These are phyloP conservation scores for Tetraselmis striata DNA, from an alignment of 139 green algal genomes.

Conservation along the genomic window DNA sequence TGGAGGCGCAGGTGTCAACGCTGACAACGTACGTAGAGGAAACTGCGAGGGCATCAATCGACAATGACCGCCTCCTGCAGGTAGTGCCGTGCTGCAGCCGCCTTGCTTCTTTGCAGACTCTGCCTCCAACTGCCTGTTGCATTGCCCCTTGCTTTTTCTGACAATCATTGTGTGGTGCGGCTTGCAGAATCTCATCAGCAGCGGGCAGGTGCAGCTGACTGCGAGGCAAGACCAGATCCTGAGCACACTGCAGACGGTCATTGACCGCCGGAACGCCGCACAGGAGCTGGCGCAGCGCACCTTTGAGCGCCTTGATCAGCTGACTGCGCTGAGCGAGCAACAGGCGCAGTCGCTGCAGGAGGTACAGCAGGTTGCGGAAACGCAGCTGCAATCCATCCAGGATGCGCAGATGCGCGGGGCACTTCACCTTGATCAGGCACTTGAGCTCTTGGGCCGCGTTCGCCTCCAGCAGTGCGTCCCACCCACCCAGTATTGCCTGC, in stretches of 20 bases:
- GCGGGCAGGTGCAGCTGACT: constrained; percentile 41
- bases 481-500: no score
- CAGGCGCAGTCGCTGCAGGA: constrained; percentile 28
- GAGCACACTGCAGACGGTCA: constrained; percentile 49
- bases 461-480: not conserved
- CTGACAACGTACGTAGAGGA: constrained; percentile 20
- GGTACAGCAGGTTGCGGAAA: constrained; percentile 37
- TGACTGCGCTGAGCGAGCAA: constrained; percentile 31
- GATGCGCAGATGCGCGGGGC: constrained; percentile 41
- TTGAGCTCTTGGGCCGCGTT: not conserved
- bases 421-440: constrained; percentile 30
- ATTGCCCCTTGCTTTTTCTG: no score
- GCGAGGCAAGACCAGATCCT: constrained; percentile 37
- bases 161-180: no score
- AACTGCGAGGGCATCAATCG: constrained; percentile 24
- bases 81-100: constrained; percentile 49
- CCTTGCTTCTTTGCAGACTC: constrained; percentile 25
- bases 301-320: constrained; percentile 27
- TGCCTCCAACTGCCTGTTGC: constrained; percentile 38
- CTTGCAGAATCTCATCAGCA: constrained; percentile 57
- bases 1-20: constrained; percentile 14
- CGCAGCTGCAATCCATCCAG: constrained; percentile 53
- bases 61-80: constrained; percentile 36
- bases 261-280: constrained; percentile 52
- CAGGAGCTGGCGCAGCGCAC: constrained; percentile 23